Conservation (phyloP, 495 filamentous ascomycete species). For the Hypoxylon cercidicola region DNA sequence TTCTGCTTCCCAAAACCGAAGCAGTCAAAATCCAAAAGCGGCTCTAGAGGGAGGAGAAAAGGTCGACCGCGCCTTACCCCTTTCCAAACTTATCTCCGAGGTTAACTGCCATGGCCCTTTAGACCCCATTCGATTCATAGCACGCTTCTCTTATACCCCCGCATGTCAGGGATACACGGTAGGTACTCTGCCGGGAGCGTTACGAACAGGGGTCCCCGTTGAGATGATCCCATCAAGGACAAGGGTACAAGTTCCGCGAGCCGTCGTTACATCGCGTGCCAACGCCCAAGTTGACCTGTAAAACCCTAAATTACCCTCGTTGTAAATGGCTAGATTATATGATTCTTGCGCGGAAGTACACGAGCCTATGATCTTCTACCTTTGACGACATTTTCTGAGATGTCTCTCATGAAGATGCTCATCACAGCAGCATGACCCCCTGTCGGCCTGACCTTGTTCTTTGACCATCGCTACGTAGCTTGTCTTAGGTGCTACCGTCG, state of each 20-base stretch:
- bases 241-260: constrained; percentile 45
- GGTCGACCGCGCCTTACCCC: constrained; percentile 26
- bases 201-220: constrained; percentile 31
- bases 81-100: constrained; percentile 42
- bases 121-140: constrained; percentile 24
- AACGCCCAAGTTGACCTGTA: constrained; percentile 18
- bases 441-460: constrained; percentile 1
- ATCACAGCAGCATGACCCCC: too few species aligned
- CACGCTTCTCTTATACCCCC: constrained; percentile 37
- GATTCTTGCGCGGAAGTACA: constrained; percentile 9
- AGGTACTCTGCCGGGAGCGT: constrained; percentile 36
- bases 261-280: constrained; percentile 43
- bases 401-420: too few species aligned
- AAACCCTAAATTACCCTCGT: constrained; percentile 23
- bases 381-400: neutral
- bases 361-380: neutral
- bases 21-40: constrained; percentile 4
- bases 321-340: constrained; percentile 5
- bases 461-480: neutral
- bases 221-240: constrained; percentile 39
- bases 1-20: neutral
- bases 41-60: neutral
- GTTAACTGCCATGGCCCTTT: constrained; percentile 20
- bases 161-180: constrained; percentile 38
- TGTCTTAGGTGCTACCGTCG: constrained; percentile 1